A percentile compares a stretch with the other conserved stretches of the same genome.
These are phyloP conservation scores for Hylodesmum podocarpum DNA, from an alignment of 306 rosid genomes.

Conservation along the genomic window DNA sequence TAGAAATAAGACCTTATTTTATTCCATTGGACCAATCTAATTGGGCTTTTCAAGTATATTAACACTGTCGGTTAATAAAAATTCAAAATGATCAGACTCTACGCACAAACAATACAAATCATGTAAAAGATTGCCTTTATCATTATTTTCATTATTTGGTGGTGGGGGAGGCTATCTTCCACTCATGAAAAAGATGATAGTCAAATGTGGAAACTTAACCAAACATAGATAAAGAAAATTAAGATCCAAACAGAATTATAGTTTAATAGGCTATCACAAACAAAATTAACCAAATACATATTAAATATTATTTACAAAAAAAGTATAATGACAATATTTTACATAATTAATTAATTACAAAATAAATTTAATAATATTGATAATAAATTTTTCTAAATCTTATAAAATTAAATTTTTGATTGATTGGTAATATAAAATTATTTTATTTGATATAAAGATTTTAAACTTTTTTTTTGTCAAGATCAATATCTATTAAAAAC, in stretches of 20 bases:
- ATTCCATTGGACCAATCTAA: not conserved
- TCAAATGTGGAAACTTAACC: not conserved
- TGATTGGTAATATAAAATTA: too few relatives aligned
- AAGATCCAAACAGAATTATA: not conserved
- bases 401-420: too few relatives aligned
- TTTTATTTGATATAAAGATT: too few relatives aligned
- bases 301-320: too few relatives aligned
- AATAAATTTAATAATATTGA: too few relatives aligned
- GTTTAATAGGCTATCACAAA: not conserved
- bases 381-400: too few relatives aligned
- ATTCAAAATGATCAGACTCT: not conserved
- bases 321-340: too few relatives aligned
- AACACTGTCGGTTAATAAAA: not conserved
- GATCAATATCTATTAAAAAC: too few relatives aligned
- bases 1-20: not conserved
- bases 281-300: not conserved
- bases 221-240: not conserved
- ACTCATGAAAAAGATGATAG: not conserved
- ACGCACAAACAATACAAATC: not conserved
- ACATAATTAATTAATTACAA: too few relatives aligned
- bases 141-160: not conserved
- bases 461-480: too few relatives aligned
- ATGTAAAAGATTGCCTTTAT: not conserved
- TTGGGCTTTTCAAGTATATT: not conserved
- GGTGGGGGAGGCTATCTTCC: not conserved